Percentiles rank a stretch among this genome's conserved stretches.
These are phyloP conservation scores for Suillus paluster DNA, from an alignment of 768 basidiomycete species.

Conservation along the genomic window DNA sequence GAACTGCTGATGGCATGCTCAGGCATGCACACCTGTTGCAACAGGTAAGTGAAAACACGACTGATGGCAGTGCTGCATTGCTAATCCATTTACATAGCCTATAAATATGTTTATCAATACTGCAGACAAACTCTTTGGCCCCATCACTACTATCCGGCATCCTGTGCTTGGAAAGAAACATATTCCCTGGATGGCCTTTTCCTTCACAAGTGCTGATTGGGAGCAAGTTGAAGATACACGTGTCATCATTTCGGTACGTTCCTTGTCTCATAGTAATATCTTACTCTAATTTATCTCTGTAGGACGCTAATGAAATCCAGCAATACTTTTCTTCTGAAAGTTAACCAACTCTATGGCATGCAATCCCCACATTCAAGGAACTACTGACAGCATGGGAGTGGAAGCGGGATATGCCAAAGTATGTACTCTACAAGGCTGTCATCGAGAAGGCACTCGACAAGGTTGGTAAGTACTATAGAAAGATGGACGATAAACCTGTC, in stretches of 20 bases:
- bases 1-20: conserved; percentile 28
- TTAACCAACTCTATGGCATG: conserved; percentile 29
- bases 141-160: conserved; percentile 31
- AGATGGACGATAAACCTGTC: conserved; percentile 13
- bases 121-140: conserved; percentile 30
- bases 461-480: conserved; percentile 24
- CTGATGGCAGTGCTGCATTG: no score
- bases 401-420: conserved; percentile 19
- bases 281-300: no score
- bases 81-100: conserved; percentile 4
- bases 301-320: conserved; percentile 26
- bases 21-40: conserved; percentile 18
- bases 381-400: conserved; percentile 32
- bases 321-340: conserved; percentile 30
- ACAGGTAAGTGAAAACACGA: conserved; percentile 10
- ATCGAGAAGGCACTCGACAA: conserved; percentile 26
- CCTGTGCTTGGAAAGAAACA: conserved; percentile 22
- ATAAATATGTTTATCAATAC: conserved; percentile 13
- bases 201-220: conserved; percentile 26
- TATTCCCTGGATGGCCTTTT: conserved; percentile 32
- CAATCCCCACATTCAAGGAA: conserved; percentile 30
- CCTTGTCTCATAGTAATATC: conserved; percentile 5
- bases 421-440: conserved; percentile 18
- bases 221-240: conserved; percentile 15
- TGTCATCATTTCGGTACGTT: conserved; percentile 17